Evolutionary conservation across 768 basidiomycete species (phyloP).

Genomic region (Suillus bovinus): DNA sequence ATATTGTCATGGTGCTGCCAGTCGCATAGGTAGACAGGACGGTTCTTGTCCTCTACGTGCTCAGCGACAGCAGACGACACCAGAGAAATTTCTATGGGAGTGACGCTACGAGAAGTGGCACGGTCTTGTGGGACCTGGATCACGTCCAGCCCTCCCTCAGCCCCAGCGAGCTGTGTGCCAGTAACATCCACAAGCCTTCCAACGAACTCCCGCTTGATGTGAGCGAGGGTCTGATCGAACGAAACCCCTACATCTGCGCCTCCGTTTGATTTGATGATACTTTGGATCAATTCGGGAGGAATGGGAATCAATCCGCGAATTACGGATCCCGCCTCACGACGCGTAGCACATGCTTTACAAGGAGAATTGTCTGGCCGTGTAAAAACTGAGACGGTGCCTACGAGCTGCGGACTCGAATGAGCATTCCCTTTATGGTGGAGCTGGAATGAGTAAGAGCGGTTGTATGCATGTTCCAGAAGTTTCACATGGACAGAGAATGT

Average conservation of each 20-base stretch:
- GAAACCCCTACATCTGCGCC: conserved; percentile 4
- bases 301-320: conserved; percentile 29
- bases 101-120: conserved; percentile 14
- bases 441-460: conserved; percentile 25
- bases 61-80: conserved; percentile 26
- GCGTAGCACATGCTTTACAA: conserved; percentile 25
- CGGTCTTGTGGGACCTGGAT: conserved; percentile 4
- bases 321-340: conserved; percentile 19
- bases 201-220: conserved; percentile 17
- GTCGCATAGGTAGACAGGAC: conserved; percentile 24
- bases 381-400: conserved; percentile 28
- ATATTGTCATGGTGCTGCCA: conserved; percentile 22
- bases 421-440: conserved; percentile 18
- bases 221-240: conserved; percentile 15
- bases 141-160: conserved; percentile 14
- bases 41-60: conserved; percentile 13
- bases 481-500: conserved; percentile 26
- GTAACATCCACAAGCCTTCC: conserved; percentile 20
- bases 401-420: conserved; percentile 8
- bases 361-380: conserved; percentile 23
- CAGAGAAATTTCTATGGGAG: conserved; percentile 23
- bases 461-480: conserved; percentile 27
- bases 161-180: conserved; percentile 18
- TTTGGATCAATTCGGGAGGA: conserved; percentile 21
- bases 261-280: conserved; percentile 19